Evolutionary conservation across 192 early-diverging fungal species (phyloP).

Genomic region (Podila minutissima): DNA sequence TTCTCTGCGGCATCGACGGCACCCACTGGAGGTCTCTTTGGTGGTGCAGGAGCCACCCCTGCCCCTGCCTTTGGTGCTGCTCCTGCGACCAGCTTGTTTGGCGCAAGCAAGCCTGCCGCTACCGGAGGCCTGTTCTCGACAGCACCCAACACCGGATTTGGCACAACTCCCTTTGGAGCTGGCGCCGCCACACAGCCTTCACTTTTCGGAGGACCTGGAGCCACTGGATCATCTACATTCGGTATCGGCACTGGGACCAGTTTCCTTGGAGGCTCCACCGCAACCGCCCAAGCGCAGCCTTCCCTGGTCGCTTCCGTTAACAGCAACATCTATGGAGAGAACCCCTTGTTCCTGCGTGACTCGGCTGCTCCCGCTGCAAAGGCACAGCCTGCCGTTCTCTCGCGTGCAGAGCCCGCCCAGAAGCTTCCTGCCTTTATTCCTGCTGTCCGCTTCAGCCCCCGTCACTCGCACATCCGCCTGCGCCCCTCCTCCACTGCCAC

Average conservation of each 20-base stretch:
- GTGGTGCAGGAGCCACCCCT: slow-evolving; percentile 37
- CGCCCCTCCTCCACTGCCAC: slow-evolving; percentile 41
- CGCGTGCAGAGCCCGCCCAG: slow-evolving; percentile 49
- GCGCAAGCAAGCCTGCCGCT: slow-evolving; percentile 23
- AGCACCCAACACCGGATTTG: slow-evolving; percentile 18
- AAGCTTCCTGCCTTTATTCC: slow-evolving; percentile 80
- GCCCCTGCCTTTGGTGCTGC: slow-evolving; percentile 33
- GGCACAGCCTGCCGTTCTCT: slow-evolving; percentile 28
- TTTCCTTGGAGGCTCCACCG: slow-evolving; percentile 54
- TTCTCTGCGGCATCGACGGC: slow-evolving; percentile 27
- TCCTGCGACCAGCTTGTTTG: slow-evolving; percentile 25
- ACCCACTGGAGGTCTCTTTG: slow-evolving; percentile 29
- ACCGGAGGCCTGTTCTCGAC: slow-evolving; percentile 17
- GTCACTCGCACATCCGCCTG: slow-evolving; percentile 62
- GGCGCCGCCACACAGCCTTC: slow-evolving; percentile 6
- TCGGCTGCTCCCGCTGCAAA: slow-evolving; percentile 51
- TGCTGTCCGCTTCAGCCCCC: slow-evolving; percentile 80
- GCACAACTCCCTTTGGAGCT: slow-evolving; percentile 23
- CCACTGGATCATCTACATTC: slow-evolving; percentile 14
- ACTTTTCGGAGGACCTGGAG: slow-evolving; percentile 24
- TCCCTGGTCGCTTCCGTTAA: slow-evolving; percentile 81
- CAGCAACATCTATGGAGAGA: slow-evolving; percentile 87
- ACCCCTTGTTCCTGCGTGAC: slow-evolving; percentile 78
- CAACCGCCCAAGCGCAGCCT: slow-evolving; percentile 55
- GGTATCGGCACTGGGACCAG: slow-evolving; percentile 38